Evolutionary conservation across 2,329 filamentous ascomycete species (phyloP).

Genomic region (Fusarium redolens): DNA sequence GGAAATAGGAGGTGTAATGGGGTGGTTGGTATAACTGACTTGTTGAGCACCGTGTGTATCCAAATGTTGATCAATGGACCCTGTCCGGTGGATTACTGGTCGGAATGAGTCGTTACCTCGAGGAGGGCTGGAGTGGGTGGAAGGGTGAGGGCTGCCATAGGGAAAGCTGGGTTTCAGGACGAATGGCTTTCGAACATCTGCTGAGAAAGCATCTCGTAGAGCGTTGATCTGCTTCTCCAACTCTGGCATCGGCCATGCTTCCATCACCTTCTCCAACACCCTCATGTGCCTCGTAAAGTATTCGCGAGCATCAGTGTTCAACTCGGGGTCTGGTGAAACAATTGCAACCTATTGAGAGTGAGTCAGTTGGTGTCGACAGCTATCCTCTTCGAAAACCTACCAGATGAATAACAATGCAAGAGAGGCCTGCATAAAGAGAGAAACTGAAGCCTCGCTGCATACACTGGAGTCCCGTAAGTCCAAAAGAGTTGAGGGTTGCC

Average conservation of each 20-base stretch:
- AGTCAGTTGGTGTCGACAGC: slow-evolving; percentile 1
- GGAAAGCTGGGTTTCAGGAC: slow-evolving; percentile 89
- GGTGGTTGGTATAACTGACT: slow-evolving; percentile 76
- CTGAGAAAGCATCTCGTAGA: slow-evolving; percentile 90
- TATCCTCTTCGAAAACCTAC: slow-evolving; percentile 63
- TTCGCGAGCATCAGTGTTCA: slow-evolving; percentile 85
- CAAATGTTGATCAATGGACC: slow-evolving; percentile 66
- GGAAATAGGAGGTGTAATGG: slow-evolving; percentile 85
- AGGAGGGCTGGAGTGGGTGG: slow-evolving; percentile 72
- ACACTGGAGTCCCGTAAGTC: slow-evolving; percentile 82
- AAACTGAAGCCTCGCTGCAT: slow-evolving; percentile 97
- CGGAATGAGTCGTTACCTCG: slow-evolving; percentile 63
- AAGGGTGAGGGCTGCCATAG: slow-evolving; percentile 80
- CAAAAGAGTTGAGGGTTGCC: slow-evolving; percentile 79
- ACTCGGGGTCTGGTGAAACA: slow-evolving; percentile 89
- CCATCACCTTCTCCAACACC: slow-evolving; percentile 86
- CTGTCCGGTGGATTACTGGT: slow-evolving; percentile 58
- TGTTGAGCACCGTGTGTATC: slow-evolving; percentile 64
- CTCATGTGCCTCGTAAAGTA: slow-evolving; percentile 96
- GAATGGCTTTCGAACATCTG: slow-evolving; percentile 85
- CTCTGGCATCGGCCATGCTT: slow-evolving; percentile 87
- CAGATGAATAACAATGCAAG: slow-evolving; percentile 91
- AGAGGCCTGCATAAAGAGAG: slow-evolving; percentile 90
- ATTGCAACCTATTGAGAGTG: slow-evolving; percentile 76
- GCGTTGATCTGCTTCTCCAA: slow-evolving; percentile 91